Base-by-base conservation (phyloP, 2,329 filamentous ascomycete species). In the Fusarium sp. region DNA sequence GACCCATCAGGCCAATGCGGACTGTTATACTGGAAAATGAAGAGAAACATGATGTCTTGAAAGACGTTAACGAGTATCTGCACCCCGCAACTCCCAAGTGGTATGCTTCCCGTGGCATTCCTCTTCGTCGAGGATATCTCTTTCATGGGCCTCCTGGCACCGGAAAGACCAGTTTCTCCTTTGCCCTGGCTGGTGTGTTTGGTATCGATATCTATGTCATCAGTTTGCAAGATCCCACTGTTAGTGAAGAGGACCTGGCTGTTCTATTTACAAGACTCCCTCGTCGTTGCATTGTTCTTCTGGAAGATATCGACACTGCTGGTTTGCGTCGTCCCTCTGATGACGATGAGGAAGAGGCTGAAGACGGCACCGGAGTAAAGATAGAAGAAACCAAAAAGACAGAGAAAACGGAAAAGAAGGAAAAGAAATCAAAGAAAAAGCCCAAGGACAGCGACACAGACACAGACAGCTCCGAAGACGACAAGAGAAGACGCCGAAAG, bases 31-130 rank as follows among this genome's bases (percentile, higher is more conserved):
- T 95, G 5, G 89, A 92, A 61, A 78, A 82, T 8, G 74, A 81
- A 41, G 84, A 91, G 70, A 94, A 93, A 75, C 78, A 82, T 2
- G 80, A 82, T 29, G 81, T 94, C 4, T 76, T 93, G 9, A 78
- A 79, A 25, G 91, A 95, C 68, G 88, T 94, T 69, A 91, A 91
- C 65, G 90, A 93, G 67, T 94, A 92, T 63, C 80, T 95, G 0
- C 86, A 92, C 50, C 90, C 91, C 0, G 78, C 81, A 1, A 91
- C 87, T 0, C 85, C 87, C 1, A 80, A 82, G 9, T 94, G 90
- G 89, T 94, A 94, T 70, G 86, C 89, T 0, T 87, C 87, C 43
- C 81, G 90, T 2, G 91, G 91, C 0, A 91, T 94, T 28, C 91
- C 91, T 0, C 87, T 93, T 48, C 83, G 91, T 0, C 78, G 91